Base-by-base conservation (phyloP, 305 asterid species). In the Solanum hybrid region DNA sequence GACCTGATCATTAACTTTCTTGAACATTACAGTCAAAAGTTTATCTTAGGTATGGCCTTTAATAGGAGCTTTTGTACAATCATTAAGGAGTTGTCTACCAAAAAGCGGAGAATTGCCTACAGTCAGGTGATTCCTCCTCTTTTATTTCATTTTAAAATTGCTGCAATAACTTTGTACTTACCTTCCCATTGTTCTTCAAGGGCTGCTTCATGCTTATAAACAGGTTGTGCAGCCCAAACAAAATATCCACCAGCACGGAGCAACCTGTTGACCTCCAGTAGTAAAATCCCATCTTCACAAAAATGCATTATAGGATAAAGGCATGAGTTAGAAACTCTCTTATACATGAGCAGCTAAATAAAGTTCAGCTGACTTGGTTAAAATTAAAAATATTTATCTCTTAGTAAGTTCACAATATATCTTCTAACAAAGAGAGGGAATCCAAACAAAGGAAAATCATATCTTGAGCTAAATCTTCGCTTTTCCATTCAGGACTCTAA, bases 151-250 rank as follows among this genome's bases (percentile, higher is more conserved):
- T 82, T 38, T 81, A 42, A 82, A 42, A 81, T 27, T 81, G 71
- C 24, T 42, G 37, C 6, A 51, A 81, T 13, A 45, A 40, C 19
- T 73, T 87, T 88, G 76, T 56, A 73, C 51, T 92, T 92, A 96
- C 99, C 99, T 94, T 95, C 95, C 99, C 98, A 97, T 90, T 97
- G 99, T 91, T 92, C 93, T 93, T 96, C 98, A 60, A 97, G 95
- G 88, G 66, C 91, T 37, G 95, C 81, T 92, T 96, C 98, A 90
- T 97, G 98, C 91, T 96, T 96, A 93, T 96, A 96, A 89, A 97
- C 98, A 86, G 98, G 98, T 90, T 97, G 99, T 36, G 98, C 98
- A 5, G 98, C 99, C 98, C 98, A 97, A 89, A 90, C 94, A 92
- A 96, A 97, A 93, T 96, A 97, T 86, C 99, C 99, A 45, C 98